Evolutionary conservation across 495 filamentous ascomycete genomes (phyloP).

Genomic region (Friedmanniomyces simplex): DNA sequence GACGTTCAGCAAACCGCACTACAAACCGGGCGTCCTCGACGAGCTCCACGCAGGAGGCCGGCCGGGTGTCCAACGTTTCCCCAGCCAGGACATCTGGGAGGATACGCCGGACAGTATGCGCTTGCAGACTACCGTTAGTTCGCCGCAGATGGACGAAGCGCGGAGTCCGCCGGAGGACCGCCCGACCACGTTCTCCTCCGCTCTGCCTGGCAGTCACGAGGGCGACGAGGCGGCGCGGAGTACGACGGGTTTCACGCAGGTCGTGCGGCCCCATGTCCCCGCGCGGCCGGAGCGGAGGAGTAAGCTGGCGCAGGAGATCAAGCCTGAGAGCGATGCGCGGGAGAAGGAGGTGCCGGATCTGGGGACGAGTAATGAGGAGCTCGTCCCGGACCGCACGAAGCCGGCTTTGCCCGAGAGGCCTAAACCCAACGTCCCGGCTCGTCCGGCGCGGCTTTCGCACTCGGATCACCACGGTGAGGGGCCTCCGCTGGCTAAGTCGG

Average conservation of each 20-base stretch:
- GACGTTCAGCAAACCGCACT: conserved; percentile 32
- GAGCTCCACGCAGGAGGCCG: conserved; percentile 34
- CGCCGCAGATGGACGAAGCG: conserved; percentile 43
- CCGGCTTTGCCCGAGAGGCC: conserved; percentile 51
- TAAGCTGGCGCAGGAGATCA: conserved; percentile 18
- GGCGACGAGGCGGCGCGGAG: conserved; percentile 10
- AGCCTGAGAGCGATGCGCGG: conserved; percentile 7
- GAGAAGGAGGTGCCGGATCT: conserved; percentile 11
- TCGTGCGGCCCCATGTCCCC: conserved; percentile 13
- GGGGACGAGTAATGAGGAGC: conserved; percentile 11
- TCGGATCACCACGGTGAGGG: conserved; percentile 31
- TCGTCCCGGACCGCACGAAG: conserved; percentile 4
- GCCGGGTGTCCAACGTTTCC: conserved; percentile 61
- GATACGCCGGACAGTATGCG: conserved; percentile 77
- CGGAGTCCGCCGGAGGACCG: conserved; percentile 17
- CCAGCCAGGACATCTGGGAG: conserved; percentile 94
- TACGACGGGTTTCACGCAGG: conserved; percentile 10
- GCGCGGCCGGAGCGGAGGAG: conserved; percentile 16
- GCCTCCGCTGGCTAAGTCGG: conserved; percentile 28
- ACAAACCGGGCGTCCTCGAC: conserved; percentile 34
- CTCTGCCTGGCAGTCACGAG: conserved; percentile 4
- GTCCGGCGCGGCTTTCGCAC: conserved; percentile 43
- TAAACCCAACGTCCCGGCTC: conserved; percentile 69
- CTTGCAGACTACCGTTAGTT: conserved; percentile 66
- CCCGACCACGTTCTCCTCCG: conserved; percentile 12